These are phyloP conservation scores for Termitomyces sp. DNA, from an alignment of 768 basidiomycete genomes.

Conservation along the genomic window DNA sequence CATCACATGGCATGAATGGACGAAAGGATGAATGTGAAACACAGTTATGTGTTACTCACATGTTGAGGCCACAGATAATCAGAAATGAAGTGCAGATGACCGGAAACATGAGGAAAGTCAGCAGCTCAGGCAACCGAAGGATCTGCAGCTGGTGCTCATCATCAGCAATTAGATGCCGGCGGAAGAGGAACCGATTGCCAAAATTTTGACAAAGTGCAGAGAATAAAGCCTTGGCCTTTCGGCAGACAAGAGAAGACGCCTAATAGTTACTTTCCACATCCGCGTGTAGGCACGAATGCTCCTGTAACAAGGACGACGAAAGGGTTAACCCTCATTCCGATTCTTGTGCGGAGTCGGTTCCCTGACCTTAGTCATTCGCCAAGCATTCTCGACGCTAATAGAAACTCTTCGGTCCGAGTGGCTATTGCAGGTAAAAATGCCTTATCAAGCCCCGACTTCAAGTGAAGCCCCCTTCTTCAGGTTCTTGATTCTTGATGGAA, in stretches of 20 bases:
- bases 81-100: not conserved
- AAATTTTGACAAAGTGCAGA: not conserved
- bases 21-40: not conserved
- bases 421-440: not conserved
- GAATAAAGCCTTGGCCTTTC: not conserved
- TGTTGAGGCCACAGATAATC: not conserved
- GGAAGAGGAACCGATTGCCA: not conserved
- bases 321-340: not conserved
- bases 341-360: not conserved
- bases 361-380: not conserved
- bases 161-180: not conserved
- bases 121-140: too few species aligned
- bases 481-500: not conserved
- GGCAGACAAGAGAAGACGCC: not conserved
- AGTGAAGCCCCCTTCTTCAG: not conserved
- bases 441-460: not conserved
- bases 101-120: too few species aligned
- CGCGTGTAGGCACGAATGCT: not conserved
- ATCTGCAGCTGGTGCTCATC: too few species aligned
- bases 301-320: not conserved
- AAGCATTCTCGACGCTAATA: not conserved
- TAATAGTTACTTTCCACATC: not conserved
- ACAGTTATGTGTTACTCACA: not conserved
- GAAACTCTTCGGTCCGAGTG: not conserved
- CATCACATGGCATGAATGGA: not conserved